phyloP scores from a whole-genome alignment of 164 flowering plant genomes.

The Malania oleifera region DNA sequence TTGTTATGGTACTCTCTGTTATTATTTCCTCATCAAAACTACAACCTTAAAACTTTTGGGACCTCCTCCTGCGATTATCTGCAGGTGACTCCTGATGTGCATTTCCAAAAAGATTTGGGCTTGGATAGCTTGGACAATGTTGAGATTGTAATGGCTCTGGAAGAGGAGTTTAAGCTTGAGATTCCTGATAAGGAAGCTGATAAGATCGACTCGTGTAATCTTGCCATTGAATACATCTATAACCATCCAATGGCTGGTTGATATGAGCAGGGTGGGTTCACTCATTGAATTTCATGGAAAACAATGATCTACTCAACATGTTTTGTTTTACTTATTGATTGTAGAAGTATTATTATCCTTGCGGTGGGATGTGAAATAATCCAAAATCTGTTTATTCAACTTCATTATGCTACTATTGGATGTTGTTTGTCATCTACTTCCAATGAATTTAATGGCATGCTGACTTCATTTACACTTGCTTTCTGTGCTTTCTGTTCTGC shows the following conservation, averaged over 20 bases:
- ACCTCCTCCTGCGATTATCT: constrained; percentile 4
- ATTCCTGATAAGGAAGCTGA: constrained; percentile 92
- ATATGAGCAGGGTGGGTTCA: constrained; percentile 5
- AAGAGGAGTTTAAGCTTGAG: constrained; percentile 91
- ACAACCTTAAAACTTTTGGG: too few species aligned
- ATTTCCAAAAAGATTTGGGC: constrained; percentile 84
- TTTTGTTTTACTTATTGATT: constrained; percentile 8
- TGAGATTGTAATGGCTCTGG: constrained; percentile 89
- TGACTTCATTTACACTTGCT: too few species aligned
- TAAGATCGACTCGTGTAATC: constrained; percentile 71
- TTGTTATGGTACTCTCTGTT: too few species aligned
- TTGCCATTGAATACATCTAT: constrained; percentile 70
- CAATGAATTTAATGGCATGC: too few species aligned
- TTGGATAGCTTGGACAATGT: constrained; percentile 91
- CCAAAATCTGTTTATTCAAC: constrained; percentile 5
- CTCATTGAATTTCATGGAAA: not conserved
- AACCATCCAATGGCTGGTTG: constrained; percentile 83
- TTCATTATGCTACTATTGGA: not conserved
- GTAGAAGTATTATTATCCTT: constrained; percentile 6
- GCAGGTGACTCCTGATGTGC: constrained; percentile 77
- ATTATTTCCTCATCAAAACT: too few species aligned
- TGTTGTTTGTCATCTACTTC: too few species aligned
- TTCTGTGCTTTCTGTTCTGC: not conserved
- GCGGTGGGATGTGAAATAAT: constrained; percentile 11
- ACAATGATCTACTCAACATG: not conserved